These are phyloP conservation scores for Amoebophrya sp. DNA, from an alignment of 169 alveolate species.

Conservation along the genomic window DNA sequence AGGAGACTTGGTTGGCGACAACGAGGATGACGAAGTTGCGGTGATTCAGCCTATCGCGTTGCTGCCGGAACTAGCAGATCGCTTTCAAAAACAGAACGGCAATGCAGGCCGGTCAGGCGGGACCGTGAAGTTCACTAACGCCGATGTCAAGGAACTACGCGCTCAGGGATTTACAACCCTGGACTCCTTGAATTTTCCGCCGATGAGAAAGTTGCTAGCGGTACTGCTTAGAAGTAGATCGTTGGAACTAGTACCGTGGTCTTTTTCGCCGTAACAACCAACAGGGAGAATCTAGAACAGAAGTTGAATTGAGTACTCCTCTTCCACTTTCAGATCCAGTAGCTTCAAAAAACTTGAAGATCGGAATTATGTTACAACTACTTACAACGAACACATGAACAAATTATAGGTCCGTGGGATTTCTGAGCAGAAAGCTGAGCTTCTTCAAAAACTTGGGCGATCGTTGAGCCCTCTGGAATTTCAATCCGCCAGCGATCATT, in stretches of 20 bases:
- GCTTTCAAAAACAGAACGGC: background rate
- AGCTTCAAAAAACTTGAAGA: background rate
- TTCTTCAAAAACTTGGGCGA: background rate
- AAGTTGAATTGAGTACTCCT: background rate
- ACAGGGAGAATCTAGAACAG: background rate
- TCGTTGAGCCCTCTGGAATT: background rate
- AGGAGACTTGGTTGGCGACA: background rate
- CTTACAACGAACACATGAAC: background rate
- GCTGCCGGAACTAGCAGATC: background rate
- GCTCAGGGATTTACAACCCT: background rate
- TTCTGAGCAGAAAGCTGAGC: background rate
- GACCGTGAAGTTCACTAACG: background rate
- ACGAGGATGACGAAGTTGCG: background rate
- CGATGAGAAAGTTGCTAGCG: background rate
- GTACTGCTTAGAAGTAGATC: too few species aligned
- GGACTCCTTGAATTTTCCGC: background rate
- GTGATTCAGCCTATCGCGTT: background rate
- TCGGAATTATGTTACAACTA: background rate
- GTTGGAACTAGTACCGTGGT: too few species aligned
- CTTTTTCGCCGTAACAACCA: too few species aligned
- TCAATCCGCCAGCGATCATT: background rate
- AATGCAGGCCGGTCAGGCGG: background rate
- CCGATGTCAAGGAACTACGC: background rate
- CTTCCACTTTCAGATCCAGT: too few species aligned
- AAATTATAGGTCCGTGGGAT: constrained; percentile 15